Conservation (phyloP, 768 basidiomycete genomes). For the Agaricus blazei region DNA sequence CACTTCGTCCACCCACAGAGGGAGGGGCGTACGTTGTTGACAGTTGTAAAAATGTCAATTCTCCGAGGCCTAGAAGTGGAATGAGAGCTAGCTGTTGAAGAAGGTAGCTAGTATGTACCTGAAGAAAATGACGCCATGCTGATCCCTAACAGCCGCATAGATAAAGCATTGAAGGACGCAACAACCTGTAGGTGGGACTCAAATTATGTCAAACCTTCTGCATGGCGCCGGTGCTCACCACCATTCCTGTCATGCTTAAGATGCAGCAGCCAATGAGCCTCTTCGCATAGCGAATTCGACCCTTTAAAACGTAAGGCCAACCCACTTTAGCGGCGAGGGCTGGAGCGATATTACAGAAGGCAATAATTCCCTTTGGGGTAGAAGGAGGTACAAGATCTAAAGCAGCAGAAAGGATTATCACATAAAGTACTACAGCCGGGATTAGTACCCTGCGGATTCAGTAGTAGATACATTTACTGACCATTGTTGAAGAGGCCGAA, state of each 20-base stretch:
- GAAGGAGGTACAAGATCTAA: constrained; percentile 88
- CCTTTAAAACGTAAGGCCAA: constrained; percentile 89
- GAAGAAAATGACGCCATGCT: constrained; percentile 78
- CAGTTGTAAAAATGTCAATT: constrained; percentile 92
- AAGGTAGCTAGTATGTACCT: constrained; percentile 34
- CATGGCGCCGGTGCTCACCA: constrained; percentile 46
- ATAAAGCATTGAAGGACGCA: constrained; percentile 61
- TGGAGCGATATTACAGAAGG: constrained; percentile 93
- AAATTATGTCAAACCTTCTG: too few relatives aligned
- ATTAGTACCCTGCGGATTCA: background rate
- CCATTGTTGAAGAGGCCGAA: constrained; percentile 95
- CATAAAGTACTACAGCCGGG: constrained; percentile 69
- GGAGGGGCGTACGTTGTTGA: constrained; percentile 73
- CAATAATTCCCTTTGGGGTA: constrained; percentile 92
- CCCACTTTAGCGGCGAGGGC: constrained; percentile 82
- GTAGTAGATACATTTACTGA: constrained; percentile 21
- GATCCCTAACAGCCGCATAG: constrained; percentile 75
- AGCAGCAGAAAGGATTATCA: constrained; percentile 94
- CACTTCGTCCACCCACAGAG: constrained; percentile 68
- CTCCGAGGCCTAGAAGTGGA: constrained; percentile 69
- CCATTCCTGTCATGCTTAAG: constrained; percentile 79
- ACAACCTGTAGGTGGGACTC: constrained; percentile 50
- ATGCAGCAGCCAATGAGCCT: constrained; percentile 72
- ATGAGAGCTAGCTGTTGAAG: background rate
- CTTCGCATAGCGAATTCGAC: constrained; percentile 74